These are phyloP conservation scores for Chlorella sp. DNA, from an alignment of 139 green algal genomes.

Conservation along the genomic window DNA sequence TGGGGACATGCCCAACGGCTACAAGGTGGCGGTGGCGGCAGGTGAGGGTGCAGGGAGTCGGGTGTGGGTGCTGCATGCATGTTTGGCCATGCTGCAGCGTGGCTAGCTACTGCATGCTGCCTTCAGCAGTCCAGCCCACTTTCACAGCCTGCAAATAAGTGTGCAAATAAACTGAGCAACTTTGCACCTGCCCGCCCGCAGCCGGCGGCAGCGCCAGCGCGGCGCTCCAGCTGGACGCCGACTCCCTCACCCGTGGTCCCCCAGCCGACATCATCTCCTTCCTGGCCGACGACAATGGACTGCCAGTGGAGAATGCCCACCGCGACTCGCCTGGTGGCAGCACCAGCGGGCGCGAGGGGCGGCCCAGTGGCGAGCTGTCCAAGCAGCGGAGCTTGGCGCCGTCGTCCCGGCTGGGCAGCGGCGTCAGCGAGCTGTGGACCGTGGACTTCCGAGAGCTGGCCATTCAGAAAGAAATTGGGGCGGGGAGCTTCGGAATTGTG, in stretches of 20 bases:
- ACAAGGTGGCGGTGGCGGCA: constrained; percentile 8
- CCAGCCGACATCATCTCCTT: constrained; percentile 26
- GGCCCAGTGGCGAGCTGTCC: background rate
- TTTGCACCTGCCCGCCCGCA: background rate
- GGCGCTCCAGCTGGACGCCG: background rate
- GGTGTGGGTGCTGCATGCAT: too few species aligned
- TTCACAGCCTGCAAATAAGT: background rate
- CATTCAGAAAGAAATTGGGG: constrained; percentile 64
- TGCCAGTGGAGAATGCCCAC: too few species aligned
- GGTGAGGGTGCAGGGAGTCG: constrained; percentile 7
- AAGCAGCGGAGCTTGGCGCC: background rate
- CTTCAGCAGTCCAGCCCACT: background rate
- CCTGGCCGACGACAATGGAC: background rate
- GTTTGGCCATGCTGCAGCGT: too few species aligned
- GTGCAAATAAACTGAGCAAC: too few species aligned
- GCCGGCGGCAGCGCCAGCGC: background rate
- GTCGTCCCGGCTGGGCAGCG: background rate
- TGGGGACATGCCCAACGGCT: background rate
- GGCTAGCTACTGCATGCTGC: background rate
- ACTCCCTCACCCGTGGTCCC: constrained; percentile 10
- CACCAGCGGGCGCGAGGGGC: background rate
- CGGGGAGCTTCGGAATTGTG: constrained; percentile 68
- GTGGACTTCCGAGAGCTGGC: constrained; percentile 51
- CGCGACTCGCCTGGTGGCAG: background rate
- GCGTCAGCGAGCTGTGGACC: constrained; percentile 46